These are phyloP conservation scores for Colletotrichum echinochloae DNA, from an alignment of 2,329 filamentous ascomycete genomes.

Conservation along the genomic window DNA sequence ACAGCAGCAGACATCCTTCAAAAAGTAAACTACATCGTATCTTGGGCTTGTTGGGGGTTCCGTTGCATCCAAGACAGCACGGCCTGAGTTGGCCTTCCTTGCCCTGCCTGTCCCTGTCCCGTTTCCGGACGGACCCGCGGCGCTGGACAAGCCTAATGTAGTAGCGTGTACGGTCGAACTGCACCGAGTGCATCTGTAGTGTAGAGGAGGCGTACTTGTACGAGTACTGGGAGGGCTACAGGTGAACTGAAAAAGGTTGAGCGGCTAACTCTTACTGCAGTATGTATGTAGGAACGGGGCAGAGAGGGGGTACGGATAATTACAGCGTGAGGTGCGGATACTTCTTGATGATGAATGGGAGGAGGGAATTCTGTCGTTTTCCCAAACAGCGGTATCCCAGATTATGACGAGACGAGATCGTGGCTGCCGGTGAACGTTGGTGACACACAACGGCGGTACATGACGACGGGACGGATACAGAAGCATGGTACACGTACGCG, in stretches of 20 bases:
- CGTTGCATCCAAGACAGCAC: not conserved
- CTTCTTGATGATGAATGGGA: constrained; percentile 7
- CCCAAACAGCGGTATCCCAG: constrained; percentile 28
- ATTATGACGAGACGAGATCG: constrained; percentile 28
- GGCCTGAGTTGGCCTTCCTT: not conserved
- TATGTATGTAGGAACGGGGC: constrained; percentile 41
- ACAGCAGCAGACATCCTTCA: constrained; percentile 4
- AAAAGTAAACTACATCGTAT: not conserved
- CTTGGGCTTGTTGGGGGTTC: constrained; percentile 5
- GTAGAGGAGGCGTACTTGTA: too few relatives aligned
- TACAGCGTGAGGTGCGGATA: too few relatives aligned
- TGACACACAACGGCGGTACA: not conserved
- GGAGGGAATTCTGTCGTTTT: constrained; percentile 32
- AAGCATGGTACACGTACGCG: too few relatives aligned
- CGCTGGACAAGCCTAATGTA: constrained; percentile 32
- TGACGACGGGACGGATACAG: too few relatives aligned
- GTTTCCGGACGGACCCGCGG: constrained; percentile 32
- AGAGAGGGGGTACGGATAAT: constrained; percentile 12
- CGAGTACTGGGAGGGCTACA: not conserved
- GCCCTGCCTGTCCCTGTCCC: constrained; percentile 17
- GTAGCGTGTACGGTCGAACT: not conserved
- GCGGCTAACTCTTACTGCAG: constrained; percentile 31
- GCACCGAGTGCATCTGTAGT: constrained; percentile 11
- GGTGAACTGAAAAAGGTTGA: not conserved
- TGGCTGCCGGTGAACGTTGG: constrained; percentile 2